phyloP scores from a whole-genome alignment of 768 basidiomycete genomes.

The Rhizopogon salebrosus region DNA sequence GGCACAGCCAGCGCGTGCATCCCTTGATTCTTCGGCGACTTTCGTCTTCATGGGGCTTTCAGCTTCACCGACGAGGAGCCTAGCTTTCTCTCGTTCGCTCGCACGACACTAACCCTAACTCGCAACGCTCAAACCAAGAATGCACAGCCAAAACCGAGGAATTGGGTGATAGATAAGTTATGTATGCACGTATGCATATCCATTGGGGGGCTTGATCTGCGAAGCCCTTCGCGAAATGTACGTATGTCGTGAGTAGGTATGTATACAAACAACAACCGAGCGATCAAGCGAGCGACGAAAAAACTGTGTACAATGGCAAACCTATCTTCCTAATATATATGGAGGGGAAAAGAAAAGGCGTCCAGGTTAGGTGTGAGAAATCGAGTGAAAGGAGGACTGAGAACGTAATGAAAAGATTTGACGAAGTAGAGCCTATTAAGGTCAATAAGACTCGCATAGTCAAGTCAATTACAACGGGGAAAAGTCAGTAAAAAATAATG shows the following conservation, averaged over 20 bases:
- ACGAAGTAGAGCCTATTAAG: neutral
- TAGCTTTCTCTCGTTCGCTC: too few species aligned
- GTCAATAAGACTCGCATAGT: neutral
- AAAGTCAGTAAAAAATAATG: neutral
- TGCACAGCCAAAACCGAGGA: neutral
- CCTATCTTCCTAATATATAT: conserved; percentile 9
- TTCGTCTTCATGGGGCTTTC: neutral
- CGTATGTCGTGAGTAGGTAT: neutral
- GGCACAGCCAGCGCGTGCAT: neutral
- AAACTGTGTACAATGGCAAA: neutral
- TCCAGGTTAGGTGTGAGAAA: neutral
- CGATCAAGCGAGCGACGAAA: neutral
- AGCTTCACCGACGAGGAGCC: too few species aligned
- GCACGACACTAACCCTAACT: neutral
- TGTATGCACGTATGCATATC: neutral
- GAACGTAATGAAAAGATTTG: neutral
- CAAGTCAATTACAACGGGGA: neutral
- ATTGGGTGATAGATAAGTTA: neutral
- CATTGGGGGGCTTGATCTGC: conserved; percentile 40
- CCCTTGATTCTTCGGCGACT: neutral
- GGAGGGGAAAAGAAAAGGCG: neutral
- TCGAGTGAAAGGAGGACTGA: neutral
- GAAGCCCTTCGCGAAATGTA: conserved; percentile 47
- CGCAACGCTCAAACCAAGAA: neutral
- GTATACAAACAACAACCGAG: neutral